Evolutionary conservation across 305 asterid genomes (phyloP).

Genomic region (Striga hermonthica): DNA sequence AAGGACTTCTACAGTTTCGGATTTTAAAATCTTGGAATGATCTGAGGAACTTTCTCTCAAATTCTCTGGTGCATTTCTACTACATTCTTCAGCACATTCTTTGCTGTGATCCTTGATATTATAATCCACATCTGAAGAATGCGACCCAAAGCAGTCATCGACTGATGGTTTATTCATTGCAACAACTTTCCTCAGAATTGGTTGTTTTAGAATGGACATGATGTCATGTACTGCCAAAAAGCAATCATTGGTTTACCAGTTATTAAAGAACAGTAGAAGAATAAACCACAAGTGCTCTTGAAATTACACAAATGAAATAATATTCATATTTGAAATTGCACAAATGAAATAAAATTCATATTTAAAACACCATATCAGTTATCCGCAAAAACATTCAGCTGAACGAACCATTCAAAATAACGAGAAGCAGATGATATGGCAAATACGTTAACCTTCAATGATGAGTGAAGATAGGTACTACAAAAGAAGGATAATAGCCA

Average conservation of each 20-base stretch:
- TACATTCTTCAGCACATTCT: constrained; percentile 35
- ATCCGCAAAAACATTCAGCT: not conserved
- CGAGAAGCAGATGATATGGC: constrained; percentile 3
- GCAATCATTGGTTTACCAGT: constrained; percentile 20
- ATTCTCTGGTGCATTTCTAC: constrained; percentile 34
- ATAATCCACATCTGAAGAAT: constrained; percentile 42
- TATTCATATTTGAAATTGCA: not conserved
- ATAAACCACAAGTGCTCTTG: not conserved
- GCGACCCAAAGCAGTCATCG: constrained; percentile 33
- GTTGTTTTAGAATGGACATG: constrained; percentile 66
- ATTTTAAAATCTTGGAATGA: constrained; percentile 32
- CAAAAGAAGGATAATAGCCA: constrained; percentile 9
- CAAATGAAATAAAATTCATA: too few relatives aligned
- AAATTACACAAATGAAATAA: not conserved
- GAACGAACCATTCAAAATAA: not conserved
- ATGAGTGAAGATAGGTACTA: constrained; percentile 1
- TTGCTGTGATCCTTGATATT: constrained; percentile 35
- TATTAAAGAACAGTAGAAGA: not conserved
- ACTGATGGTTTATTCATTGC: constrained; percentile 32
- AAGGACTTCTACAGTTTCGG: constrained; percentile 36
- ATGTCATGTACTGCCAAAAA: constrained; percentile 65
- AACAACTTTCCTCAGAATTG: constrained; percentile 40
- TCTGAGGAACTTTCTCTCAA: constrained; percentile 33
- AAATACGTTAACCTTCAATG: constrained; percentile 14
- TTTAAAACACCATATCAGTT: constrained; percentile 8